Percentiles rank a stretch among this genome's conserved stretches.
Evolutionary conservation across 2,329 filamentous ascomycete genomes (phyloP).

Genomic region (Thielaviopsis ethacetica): DNA sequence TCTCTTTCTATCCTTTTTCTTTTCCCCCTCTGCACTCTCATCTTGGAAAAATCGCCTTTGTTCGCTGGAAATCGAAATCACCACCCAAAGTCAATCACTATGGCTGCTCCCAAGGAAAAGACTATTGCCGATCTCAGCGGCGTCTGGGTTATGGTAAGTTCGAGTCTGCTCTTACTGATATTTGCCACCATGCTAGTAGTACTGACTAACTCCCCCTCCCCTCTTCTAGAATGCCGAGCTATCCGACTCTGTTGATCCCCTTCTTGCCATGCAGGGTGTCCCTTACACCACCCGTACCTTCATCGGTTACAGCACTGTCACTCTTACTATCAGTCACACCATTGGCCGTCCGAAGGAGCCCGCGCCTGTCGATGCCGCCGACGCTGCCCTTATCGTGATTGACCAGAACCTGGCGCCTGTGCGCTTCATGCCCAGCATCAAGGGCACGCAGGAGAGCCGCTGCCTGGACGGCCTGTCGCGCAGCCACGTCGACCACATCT

Average conservation of each 20-base stretch:
- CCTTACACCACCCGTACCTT: conserved; percentile 58
- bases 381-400: conserved; percentile 50
- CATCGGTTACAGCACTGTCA: conserved; percentile 52
- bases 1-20: neutral
- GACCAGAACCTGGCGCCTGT: conserved; percentile 51
- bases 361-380: conserved; percentile 23
- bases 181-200: neutral
- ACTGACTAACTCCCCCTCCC: conserved; percentile 2
- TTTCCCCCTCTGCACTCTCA: conserved; percentile 1
- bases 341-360: conserved; percentile 21
- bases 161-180: conserved; percentile 14
- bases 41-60: conserved; percentile 4
- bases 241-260: conserved; percentile 51
- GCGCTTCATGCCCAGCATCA: conserved; percentile 31
- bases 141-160: conserved; percentile 50
- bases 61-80: neutral
- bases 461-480: conserved; percentile 36
- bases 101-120: conserved; percentile 56
- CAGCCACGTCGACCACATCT: conserved; percentile 62
- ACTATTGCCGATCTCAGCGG: conserved; percentile 53
- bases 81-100: conserved; percentile 19
- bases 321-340: conserved; percentile 44
- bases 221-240: conserved; percentile 55
- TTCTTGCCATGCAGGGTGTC: conserved; percentile 57
- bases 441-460: conserved; percentile 42